Evolutionary conservation across 2,329 filamentous ascomycete genomes (phyloP).

Genomic region (Mycosphaerella arachidis): DNA sequence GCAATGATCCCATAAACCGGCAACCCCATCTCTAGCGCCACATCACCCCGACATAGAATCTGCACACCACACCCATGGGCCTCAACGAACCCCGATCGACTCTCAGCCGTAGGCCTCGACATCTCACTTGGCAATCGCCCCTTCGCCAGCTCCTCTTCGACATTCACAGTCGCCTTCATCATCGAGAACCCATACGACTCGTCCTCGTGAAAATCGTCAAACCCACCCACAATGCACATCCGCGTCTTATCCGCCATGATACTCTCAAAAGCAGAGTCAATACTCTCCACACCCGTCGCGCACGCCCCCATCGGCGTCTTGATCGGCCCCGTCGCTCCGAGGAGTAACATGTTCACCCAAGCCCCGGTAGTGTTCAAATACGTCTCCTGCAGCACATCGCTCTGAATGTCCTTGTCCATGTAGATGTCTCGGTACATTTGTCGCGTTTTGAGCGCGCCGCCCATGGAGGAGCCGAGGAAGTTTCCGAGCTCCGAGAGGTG

Average conservation of each 20-base stretch:
- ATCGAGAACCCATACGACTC: constrained; percentile 99
- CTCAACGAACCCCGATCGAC: constrained; percentile 98
- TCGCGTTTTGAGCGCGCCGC: constrained; percentile 83
- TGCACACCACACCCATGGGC: constrained; percentile 98
- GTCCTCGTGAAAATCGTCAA: constrained; percentile 98
- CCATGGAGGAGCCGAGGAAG: constrained; percentile 97
- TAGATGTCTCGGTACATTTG: constrained; percentile 98
- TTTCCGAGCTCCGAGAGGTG: constrained; percentile 97
- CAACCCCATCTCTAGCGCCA: constrained; percentile 96
- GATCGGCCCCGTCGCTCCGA: constrained; percentile 96
- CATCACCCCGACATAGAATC: constrained; percentile 93
- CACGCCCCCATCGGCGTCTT: constrained; percentile 98
- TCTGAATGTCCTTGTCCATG: constrained; percentile 95
- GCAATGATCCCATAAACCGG: constrained; percentile 94
- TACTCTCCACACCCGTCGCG: constrained; percentile 92
- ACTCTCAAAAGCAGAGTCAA: constrained; percentile 97
- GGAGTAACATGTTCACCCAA: constrained; percentile 98
- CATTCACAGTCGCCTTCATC: constrained; percentile 99
- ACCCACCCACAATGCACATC: constrained; percentile 95
- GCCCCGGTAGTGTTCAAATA: constrained; percentile 99
- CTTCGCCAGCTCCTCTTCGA: constrained; percentile 91
- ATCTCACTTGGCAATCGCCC: constrained; percentile 94
- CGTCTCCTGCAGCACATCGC: constrained; percentile 97
- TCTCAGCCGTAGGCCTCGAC: constrained; percentile 96
- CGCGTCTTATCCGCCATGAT: constrained; percentile 98